A percentile compares a stretch with the other conserved stretches of the same genome.
Conservation (phyloP, 2,329 filamentous ascomycete genomes). For the Pseudogymnoascus sp. region DNA sequence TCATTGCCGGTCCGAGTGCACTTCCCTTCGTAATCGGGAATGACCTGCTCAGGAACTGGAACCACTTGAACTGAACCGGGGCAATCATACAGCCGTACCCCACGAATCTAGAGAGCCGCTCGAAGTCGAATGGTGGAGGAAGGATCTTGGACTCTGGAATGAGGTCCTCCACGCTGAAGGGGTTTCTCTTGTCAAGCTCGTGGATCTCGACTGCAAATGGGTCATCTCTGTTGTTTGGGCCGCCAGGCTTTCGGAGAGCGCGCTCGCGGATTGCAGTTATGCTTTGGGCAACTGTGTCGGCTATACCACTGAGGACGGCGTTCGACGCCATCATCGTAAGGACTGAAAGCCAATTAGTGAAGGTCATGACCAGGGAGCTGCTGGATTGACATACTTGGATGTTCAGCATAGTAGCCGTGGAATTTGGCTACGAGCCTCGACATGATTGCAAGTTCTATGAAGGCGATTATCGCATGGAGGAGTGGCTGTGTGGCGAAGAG, state of each 20-base stretch:
- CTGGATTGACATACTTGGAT: conserved; percentile 57
- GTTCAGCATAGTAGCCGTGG: conserved; percentile 88
- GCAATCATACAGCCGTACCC: conserved; percentile 96
- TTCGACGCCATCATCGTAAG: conserved; percentile 99
- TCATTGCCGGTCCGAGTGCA: conserved; percentile 71
- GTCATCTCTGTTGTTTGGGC: conserved; percentile 55
- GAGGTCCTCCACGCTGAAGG: conserved; percentile 57
- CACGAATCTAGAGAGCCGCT: conserved; percentile 91
- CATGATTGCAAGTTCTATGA: conserved; percentile 83
- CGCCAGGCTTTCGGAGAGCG: conserved; percentile 55
- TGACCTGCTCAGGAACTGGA: conserved; percentile 69
- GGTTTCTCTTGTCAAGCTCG: conserved; percentile 76
- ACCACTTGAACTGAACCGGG: conserved; percentile 93
- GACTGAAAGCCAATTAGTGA: conserved; percentile 43
- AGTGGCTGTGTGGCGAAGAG: conserved; percentile 59
- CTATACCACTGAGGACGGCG: conserved; percentile 87
- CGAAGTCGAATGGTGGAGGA: conserved; percentile 89
- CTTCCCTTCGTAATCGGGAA: conserved; percentile 80
- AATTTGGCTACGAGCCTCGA: conserved; percentile 79
- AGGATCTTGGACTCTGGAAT: conserved; percentile 57
- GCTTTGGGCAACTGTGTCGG: conserved; percentile 91
- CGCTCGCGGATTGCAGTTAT: conserved; percentile 76
- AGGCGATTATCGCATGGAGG: conserved; percentile 74
- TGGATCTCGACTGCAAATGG: conserved; percentile 79
- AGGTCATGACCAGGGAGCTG: neutral